phyloP scores from a whole-genome alignment of 2,329 filamentous ascomycete genomes.

The Podosphaera xanthii region DNA sequence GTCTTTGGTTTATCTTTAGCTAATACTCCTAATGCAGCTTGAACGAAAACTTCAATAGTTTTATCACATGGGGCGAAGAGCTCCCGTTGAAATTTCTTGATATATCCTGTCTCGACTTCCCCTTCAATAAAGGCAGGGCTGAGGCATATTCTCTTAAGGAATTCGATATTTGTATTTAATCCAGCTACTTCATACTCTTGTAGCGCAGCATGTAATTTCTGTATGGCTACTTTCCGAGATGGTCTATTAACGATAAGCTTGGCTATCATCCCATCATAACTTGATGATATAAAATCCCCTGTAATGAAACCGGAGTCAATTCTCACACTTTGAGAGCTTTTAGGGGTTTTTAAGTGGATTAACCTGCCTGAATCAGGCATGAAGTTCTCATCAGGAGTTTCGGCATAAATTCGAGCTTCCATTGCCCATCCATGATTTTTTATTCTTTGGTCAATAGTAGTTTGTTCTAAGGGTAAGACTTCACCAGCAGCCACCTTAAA shows the following conservation, averaged over 20 bases:
- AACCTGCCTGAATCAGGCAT: constrained; percentile 82
- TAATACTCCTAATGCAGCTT: constrained; percentile 62
- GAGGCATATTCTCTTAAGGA: constrained; percentile 68
- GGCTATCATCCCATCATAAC: constrained; percentile 97
- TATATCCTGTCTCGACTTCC: constrained; percentile 88
- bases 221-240: constrained; percentile 57
- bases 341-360: constrained; percentile 57
- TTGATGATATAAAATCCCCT: constrained; percentile 77
- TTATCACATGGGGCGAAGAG: constrained; percentile 45
- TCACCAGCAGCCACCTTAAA: constrained; percentile 60
- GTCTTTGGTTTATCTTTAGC: constrained; percentile 22
- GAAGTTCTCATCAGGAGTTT: constrained; percentile 80
- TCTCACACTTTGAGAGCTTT: constrained; percentile 46
- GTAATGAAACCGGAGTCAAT: constrained; percentile 86
- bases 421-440: constrained; percentile 62
- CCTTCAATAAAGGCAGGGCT: constrained; percentile 66
- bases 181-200: constrained; percentile 84
- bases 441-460: constrained; percentile 46
- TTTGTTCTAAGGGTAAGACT: constrained; percentile 41
- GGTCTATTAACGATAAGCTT: constrained; percentile 82
- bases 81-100: constrained; percentile 63
- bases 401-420: constrained; percentile 89
- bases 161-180: constrained; percentile 87
- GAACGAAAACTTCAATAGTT: constrained; percentile 54
- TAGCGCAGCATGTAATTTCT: constrained; percentile 58